Conservation (phyloP, 345 rosid genomes). For the Bruguiera sexangula region DNA sequence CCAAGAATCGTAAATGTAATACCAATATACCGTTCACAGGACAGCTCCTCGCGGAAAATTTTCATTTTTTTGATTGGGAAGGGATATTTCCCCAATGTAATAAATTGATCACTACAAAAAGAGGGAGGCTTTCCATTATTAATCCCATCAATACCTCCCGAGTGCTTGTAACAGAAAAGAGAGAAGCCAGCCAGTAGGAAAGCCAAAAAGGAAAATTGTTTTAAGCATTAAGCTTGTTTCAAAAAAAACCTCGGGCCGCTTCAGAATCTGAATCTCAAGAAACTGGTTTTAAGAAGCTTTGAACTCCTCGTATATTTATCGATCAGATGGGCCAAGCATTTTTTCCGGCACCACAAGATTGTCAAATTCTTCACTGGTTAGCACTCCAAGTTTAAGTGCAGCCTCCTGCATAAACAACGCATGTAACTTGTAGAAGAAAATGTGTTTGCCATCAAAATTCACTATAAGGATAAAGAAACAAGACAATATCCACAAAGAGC, state of each 20-base stretch:
- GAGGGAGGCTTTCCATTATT: conserved; percentile 22
- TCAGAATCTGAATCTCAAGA: background rate
- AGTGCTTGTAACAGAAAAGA: background rate
- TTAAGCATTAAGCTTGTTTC: background rate
- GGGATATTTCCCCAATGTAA: background rate
- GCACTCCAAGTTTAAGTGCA: conserved; percentile 69
- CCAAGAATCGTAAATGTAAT: no score
- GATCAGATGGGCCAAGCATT: conserved; percentile 85
- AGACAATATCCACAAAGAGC: background rate
- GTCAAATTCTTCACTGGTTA: conserved; percentile 78
- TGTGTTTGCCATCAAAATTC: conserved; percentile 5
- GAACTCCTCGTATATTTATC: conserved; percentile 11
- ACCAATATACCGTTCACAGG: no score
- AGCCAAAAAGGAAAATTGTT: conserved; percentile 12
- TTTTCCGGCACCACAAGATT: conserved; percentile 90
- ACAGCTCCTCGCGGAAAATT: no score
- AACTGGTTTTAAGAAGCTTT: background rate
- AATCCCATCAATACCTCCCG: background rate
- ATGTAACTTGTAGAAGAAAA: background rate
- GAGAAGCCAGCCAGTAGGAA: background rate
- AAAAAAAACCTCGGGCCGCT: background rate
- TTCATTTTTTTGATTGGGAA: conserved; percentile 1
- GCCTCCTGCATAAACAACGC: conserved; percentile 54
- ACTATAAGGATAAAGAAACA: background rate
- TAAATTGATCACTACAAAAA: background rate